Base-by-base conservation (phyloP, 306 rosid genomes). In the Castanea crenata region DNA sequence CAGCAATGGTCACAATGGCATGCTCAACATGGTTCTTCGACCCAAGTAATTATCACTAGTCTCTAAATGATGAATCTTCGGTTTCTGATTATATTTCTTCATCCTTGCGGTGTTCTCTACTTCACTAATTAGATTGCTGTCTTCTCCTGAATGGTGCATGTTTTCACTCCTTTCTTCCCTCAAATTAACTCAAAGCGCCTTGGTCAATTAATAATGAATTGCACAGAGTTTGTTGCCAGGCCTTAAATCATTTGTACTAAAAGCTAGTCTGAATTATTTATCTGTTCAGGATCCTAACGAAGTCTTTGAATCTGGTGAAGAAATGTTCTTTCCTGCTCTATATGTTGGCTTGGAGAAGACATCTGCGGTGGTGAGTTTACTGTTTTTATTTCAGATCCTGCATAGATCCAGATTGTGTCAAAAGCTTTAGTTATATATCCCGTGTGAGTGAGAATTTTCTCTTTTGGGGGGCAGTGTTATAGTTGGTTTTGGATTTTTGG, bases 1-100 rank as follows among this genome's bases (percentile, higher is more conserved):
- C 90, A 79, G 81, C 93, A 91, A 77, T 96, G 99, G 99, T 96
- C 99, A 77, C 89, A 91, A 76, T 96, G 99, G 99, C 96, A 96
- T 57, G 79, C 97, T 84, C 89, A 88, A 75, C 87, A 88, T 49
- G 80, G 55, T 71, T 78, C 81, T 74, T 77, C 80, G 18, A 85
- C 93, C 35, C 88, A 88, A 68, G 99, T 92, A 88, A 85, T 71
- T 44, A 51, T 23, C 73, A 15, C 65, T 51, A 55, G 61, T 56
- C 20, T 5, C 20, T 51, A 25, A 71, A 20, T 32, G 63, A 32
- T 75, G 38, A 55, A 74, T 54, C n/a, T 49, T 38, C 55, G 32
- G 54, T 70, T 79, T 79, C 73, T 73, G 72, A 21, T 69, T 49
- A 62, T 72, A 16, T 69, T 61, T 74, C 35, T 1, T 69, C 31